Evolutionary conservation across 371 early-diverging fungal species (phyloP).

Genomic region (Lichtheimia ramosa): DNA sequence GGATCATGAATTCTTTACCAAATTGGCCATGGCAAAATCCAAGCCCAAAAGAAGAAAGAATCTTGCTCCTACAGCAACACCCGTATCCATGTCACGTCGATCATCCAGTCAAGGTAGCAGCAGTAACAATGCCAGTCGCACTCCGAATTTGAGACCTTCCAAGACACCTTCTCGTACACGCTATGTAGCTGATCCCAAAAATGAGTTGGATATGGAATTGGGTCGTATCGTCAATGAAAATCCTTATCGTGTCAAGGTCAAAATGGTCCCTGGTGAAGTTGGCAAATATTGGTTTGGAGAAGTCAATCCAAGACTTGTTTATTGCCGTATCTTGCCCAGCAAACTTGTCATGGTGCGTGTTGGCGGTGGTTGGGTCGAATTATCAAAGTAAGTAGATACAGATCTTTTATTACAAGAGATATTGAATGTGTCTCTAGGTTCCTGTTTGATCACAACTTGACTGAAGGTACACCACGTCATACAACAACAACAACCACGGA

Average conservation of each 20-base stretch:
- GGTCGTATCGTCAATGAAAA: conserved; percentile 69
- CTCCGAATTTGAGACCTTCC: not conserved
- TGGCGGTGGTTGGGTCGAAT: conserved; percentile 71
- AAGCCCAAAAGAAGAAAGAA: conserved; percentile 21
- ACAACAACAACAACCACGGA: too few relatives aligned
- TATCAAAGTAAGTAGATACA: conserved; percentile 46
- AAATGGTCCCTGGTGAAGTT: conserved; percentile 60
- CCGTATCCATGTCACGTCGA: not conserved
- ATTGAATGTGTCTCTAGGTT: not conserved
- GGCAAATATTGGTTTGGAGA: conserved; percentile 72
- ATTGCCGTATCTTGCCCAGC: conserved; percentile 62
- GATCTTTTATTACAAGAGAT: conserved; percentile 50
- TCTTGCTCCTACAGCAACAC: conserved; percentile 9
- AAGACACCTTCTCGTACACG: not conserved
- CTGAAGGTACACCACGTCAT: conserved; percentile 9
- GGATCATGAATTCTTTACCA: conserved; percentile 49
- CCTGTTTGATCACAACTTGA: conserved; percentile 17
- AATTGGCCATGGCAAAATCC: conserved; percentile 43
- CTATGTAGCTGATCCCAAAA: conserved; percentile 63
- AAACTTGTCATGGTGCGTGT: conserved; percentile 78
- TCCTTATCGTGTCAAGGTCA: conserved; percentile 43
- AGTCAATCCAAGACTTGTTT: conserved; percentile 57
- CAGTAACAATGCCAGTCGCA: conserved; percentile 11
- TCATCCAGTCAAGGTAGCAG: conserved; percentile 33
- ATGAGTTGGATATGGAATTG: conserved; percentile 71